Base-by-base conservation (phyloP, 2,329 filamentous ascomycete species). In the Sclerotinia minor region DNA sequence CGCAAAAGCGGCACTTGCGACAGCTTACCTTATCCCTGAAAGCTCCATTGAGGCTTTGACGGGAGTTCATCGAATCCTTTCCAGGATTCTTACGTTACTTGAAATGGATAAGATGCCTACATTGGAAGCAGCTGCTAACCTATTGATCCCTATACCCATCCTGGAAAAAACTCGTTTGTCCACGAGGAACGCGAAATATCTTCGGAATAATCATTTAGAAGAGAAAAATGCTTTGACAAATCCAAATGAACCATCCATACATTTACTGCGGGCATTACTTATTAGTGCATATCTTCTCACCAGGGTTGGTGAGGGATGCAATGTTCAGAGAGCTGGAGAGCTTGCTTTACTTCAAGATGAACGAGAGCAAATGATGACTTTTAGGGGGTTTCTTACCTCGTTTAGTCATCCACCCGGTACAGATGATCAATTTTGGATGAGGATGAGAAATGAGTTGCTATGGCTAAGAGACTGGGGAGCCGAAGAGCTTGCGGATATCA, bases 401-500 rank as follows among this genome's bases (percentile, higher is more conserved):
- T 81, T 17, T 80, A 65, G 58, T 11, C 72, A 75, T 67, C 72
- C 69, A 0, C 71, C 84, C 2, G 87, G 84, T 69, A 83, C 82
- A 47, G 87, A 91, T 65, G 88, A 91, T 69, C 82, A 82, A 45
- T 86, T 85, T 69, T 91, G 89, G 89, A 79, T 82, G 35, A 81
- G 80, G 65, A 83, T 85, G 17, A 83, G 90, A 68, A 84, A 84
- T 53, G 87, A 89, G 73, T 78, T 94, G 11, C 76, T 92, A 5
- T 94, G 91, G 91, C 81, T 94, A 41, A 87, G 88, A 75, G 84
- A 85, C 73, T 94, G 91, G 91, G 88, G 88, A 45, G 82, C 83
- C 32, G 81, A 84, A 69, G 79, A 84, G 65, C 75, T 72, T 60
- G 68, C 71, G 24, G 78, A 79, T 60, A 78, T 79, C 45, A 72